Evolutionary conservation across 2,329 filamentous ascomycete species (phyloP).

Genomic region (Sclerotinia borealis): DNA sequence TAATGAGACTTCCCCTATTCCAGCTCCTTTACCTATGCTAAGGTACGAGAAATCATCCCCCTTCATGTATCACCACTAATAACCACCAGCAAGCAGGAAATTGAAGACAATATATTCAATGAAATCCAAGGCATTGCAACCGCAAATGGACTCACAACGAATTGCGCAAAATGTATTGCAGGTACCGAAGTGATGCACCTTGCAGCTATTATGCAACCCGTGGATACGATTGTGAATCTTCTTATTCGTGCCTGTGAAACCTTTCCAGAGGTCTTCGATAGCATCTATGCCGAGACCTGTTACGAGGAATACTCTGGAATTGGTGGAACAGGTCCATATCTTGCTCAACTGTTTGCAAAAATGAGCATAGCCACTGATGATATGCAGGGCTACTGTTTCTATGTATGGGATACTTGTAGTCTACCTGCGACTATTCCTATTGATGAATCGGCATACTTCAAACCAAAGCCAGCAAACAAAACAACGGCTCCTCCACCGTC

Average conservation of each 20-base stretch:
- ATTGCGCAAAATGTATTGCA: slow-evolving; percentile 11
- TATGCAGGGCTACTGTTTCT: slow-evolving; percentile 7
- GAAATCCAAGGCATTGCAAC: slow-evolving; percentile 1
- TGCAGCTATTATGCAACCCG: slow-evolving; percentile 11
- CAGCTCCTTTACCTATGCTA: slow-evolving; percentile 1
- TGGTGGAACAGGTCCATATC: slow-evolving; percentile 10
- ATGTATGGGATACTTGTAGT: slow-evolving; percentile 8
- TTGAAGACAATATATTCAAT: slow-evolving; percentile 12
- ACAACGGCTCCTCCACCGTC: slow-evolving; percentile 3
- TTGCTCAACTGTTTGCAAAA: slow-evolving; percentile 8
- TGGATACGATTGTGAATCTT: slow-evolving; percentile 4
- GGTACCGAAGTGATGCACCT: slow-evolving; percentile 10
- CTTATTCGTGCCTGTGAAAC: slow-evolving; percentile 10
- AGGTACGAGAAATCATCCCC: not conserved
- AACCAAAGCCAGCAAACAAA: slow-evolving; percentile 6
- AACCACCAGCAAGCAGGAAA: not conserved
- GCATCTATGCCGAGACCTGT: slow-evolving; percentile 8
- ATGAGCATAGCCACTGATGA: slow-evolving; percentile 10
- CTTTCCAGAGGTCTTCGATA: slow-evolving; percentile 8
- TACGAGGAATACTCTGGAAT: slow-evolving; percentile 13
- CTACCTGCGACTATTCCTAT: not conserved
- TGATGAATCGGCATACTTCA: slow-evolving; percentile 7
- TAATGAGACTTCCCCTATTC: slow-evolving; percentile 2
- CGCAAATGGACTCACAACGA: slow-evolving; percentile 2
- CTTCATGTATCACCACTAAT: not conserved